Conservation (phyloP, 2,329 filamentous ascomycete genomes). For the Epichloe typhina region DNA sequence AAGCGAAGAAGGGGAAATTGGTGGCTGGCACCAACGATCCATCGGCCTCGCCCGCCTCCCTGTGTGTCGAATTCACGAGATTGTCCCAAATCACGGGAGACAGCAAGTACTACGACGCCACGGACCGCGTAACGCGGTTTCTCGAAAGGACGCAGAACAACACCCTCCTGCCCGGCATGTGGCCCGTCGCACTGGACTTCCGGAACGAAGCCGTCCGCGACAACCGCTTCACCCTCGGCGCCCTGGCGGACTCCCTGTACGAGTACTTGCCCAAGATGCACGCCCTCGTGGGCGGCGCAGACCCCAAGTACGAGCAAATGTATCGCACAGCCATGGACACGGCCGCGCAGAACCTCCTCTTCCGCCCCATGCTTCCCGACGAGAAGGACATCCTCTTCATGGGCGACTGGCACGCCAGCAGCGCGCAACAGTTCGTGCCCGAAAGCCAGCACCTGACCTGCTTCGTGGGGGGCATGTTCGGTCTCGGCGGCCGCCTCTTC, state of each 20-base stretch:
- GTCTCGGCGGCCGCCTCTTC: constrained; percentile 48
- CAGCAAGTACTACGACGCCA: constrained; percentile 63
- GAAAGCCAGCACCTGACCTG: constrained; percentile 32
- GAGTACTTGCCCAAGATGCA: constrained; percentile 51
- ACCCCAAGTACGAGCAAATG: constrained; percentile 47
- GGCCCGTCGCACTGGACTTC: constrained; percentile 53
- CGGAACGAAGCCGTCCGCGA: constrained; percentile 37
- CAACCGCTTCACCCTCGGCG: constrained; percentile 37
- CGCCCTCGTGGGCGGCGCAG: constrained; percentile 50
- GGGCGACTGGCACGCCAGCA: constrained; percentile 17
- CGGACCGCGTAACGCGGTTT: constrained; percentile 58
- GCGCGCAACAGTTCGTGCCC: constrained; percentile 13
- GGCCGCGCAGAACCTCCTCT: constrained; percentile 50
- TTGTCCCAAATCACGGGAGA: constrained; percentile 62
- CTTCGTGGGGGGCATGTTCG: constrained; percentile 58
- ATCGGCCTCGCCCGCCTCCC: constrained; percentile 46
- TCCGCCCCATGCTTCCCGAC: constrained; percentile 52
- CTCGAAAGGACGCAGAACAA: constrained; percentile 55
- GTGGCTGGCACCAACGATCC: constrained; percentile 35
- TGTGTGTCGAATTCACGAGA: constrained; percentile 63
- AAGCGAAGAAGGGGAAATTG: constrained; percentile 30
- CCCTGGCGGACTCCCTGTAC: constrained; percentile 43
- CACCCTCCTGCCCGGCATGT: constrained; percentile 64
- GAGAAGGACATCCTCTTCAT: constrained; percentile 45
- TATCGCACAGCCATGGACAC: constrained; percentile 52